phyloP scores from a whole-genome alignment of 768 basidiomycete genomes.

The Termitomyces sp. region DNA sequence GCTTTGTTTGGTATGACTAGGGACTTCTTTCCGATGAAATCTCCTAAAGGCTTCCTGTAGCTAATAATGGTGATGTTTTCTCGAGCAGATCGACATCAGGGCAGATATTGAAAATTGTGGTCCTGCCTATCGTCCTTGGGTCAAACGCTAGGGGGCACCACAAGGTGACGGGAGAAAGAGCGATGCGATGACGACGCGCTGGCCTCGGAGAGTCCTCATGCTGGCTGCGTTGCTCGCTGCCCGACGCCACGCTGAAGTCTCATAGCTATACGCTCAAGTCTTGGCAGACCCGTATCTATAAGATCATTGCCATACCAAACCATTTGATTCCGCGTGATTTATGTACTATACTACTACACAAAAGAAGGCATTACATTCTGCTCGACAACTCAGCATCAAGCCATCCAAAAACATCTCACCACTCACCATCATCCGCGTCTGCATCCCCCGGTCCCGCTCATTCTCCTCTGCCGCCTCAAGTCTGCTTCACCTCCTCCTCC shows the following conservation, averaged over 20 bases:
- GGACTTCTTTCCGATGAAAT: too few relatives aligned
- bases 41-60: too few relatives aligned
- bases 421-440: slow-evolving; percentile 70
- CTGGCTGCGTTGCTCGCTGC: too few relatives aligned
- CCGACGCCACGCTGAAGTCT: neutral
- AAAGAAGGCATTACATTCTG: slow-evolving; percentile 58
- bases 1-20: too few relatives aligned
- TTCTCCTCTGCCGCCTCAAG: slow-evolving; percentile 90
- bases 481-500: neutral
- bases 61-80: too few relatives aligned
- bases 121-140: too few relatives aligned
- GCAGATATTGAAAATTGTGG: too few relatives aligned
- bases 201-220: slow-evolving; percentile 72
- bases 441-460: slow-evolving; percentile 77
- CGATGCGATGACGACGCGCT: slow-evolving; percentile 77
- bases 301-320: slow-evolving; percentile 16
- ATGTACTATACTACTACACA: slow-evolving; percentile 33
- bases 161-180: slow-evolving; percentile 87
- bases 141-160: too few relatives aligned
- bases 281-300: slow-evolving; percentile 16
- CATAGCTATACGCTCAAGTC: neutral
- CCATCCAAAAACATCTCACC: neutral
- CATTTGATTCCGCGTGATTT: too few relatives aligned
- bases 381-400: neutral
- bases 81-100: too few relatives aligned